phyloP scores from a whole-genome alignment of 306 rosid species.

The Medicago truncatula region DNA sequence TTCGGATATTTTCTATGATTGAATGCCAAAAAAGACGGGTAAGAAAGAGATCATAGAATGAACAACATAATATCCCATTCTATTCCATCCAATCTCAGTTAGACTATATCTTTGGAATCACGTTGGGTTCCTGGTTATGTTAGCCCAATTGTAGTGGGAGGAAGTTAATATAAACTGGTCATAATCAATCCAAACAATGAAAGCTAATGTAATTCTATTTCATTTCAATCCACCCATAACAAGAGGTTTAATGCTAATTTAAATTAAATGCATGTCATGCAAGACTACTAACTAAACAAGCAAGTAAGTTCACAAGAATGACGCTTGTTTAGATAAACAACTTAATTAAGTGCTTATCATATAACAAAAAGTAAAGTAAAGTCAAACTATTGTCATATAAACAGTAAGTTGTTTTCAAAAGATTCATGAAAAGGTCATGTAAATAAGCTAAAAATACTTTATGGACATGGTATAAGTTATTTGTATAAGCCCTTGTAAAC shows the following conservation, averaged over 20 bases:
- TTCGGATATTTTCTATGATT: background rate
- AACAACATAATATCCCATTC: too few species aligned
- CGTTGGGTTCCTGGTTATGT: too few species aligned
- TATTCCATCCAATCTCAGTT: too few species aligned
- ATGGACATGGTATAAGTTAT: background rate
- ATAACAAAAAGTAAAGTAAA: background rate
- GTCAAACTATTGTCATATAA: background rate
- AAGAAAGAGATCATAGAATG: too few species aligned
- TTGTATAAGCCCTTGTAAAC: background rate
- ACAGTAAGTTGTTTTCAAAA: background rate
- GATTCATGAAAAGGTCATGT: background rate
- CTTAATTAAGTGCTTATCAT: background rate
- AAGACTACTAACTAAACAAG: conserved; percentile 6
- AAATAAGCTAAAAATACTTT: background rate
- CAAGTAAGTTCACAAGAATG: conserved; percentile 17
- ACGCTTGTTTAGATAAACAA: background rate
- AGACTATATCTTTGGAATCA: too few species aligned
- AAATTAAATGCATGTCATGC: conserved; percentile 16
- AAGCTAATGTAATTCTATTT: conserved; percentile 1
- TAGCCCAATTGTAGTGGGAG: too few species aligned
- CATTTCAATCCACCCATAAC: background rate
- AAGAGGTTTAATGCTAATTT: background rate
- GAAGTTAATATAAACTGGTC: too few species aligned
- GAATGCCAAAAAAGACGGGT: background rate
- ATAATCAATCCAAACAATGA: background rate